phyloP scores from a whole-genome alignment of 208 protist genomes.

The Leishmania mexicana region DNA sequence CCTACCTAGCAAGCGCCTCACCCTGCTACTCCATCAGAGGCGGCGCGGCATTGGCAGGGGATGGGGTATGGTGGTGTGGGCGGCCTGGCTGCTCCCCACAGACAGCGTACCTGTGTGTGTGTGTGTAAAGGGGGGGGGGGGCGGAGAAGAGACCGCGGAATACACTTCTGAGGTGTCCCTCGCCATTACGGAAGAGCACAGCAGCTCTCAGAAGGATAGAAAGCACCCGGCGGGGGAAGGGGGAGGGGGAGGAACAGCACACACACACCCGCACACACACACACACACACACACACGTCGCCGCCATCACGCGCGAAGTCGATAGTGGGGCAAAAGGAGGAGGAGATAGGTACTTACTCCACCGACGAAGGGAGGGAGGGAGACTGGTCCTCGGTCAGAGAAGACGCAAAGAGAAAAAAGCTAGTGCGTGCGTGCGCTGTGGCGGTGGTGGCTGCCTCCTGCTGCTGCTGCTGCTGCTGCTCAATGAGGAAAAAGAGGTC shows the following conservation, averaged over 20 bases:
- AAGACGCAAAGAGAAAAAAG: background rate
- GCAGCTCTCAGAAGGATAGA: background rate
- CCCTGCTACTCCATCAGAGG: too few species aligned
- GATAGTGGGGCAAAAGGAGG: background rate
- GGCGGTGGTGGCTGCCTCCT: background rate
- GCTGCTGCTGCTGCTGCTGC: too few species aligned
- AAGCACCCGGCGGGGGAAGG: too few species aligned
- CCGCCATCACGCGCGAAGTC: background rate
- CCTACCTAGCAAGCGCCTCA: background rate
- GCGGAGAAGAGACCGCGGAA: too few species aligned
- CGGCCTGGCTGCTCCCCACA: too few species aligned
- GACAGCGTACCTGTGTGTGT: background rate
- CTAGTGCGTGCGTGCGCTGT: background rate
- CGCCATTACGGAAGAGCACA: background rate
- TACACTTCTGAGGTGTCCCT: too few species aligned
- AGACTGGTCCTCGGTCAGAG: background rate
- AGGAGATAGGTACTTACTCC: background rate
- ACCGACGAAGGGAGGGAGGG: background rate
- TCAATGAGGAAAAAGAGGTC: background rate
- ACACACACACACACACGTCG: conserved; percentile 1
- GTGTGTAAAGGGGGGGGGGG: too few species aligned
- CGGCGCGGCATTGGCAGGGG: too few species aligned
- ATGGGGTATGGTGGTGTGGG: too few species aligned
- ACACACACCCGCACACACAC: background rate
- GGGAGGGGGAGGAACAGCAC: too few species aligned